A percentile compares a stretch with the other conserved stretches of the same genome.
phyloP scores from a whole-genome alignment of 768 basidiomycete genomes.

The Leccinum sublutescens region DNA sequence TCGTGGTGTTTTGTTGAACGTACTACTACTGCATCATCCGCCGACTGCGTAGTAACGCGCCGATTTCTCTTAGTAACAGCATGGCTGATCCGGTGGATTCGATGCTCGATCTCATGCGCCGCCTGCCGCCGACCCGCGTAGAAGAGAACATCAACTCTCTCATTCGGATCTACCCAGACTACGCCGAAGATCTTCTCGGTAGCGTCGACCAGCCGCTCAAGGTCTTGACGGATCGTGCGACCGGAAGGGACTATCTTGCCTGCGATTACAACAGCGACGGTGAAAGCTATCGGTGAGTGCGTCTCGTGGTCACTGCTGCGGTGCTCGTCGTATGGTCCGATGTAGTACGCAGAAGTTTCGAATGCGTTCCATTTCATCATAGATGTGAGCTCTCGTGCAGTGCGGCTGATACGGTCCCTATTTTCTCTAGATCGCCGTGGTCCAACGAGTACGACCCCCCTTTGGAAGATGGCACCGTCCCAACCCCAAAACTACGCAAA shows the following conservation, averaged over 20 bases:
- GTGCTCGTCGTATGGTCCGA: background rate
- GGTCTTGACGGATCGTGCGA: conserved; percentile 72
- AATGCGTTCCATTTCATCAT: background rate
- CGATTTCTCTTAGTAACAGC: conserved; percentile 6
- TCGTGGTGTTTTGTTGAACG: background rate
- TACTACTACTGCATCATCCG: background rate
- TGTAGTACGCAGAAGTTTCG: background rate
- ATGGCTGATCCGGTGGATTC: conserved; percentile 85
- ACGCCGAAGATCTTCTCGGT: conserved; percentile 91
- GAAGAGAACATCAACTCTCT: conserved; percentile 85
- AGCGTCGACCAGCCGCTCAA: conserved; percentile 94
- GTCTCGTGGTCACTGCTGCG: background rate
- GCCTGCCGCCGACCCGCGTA: conserved; percentile 88
- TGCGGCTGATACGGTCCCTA: conserved; percentile 11
- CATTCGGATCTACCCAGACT: conserved; percentile 82
- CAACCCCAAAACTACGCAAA: conserved; percentile 81
- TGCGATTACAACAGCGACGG: conserved; percentile 95
- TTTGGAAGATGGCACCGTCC: conserved; percentile 84
- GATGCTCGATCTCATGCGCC: conserved; percentile 94
- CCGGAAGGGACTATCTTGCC: conserved; percentile 86
- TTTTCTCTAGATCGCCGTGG: conserved; percentile 82
- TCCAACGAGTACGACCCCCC: conserved; percentile 95
- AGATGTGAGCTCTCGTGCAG: background rate
- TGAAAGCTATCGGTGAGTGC: conserved; percentile 71
- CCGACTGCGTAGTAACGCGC: conserved; percentile 1